Percentiles rank a stretch among this genome's conserved stretches.
phyloP scores from a whole-genome alignment of 352 stramenopile species.

The Phytophthora cactorum region DNA sequence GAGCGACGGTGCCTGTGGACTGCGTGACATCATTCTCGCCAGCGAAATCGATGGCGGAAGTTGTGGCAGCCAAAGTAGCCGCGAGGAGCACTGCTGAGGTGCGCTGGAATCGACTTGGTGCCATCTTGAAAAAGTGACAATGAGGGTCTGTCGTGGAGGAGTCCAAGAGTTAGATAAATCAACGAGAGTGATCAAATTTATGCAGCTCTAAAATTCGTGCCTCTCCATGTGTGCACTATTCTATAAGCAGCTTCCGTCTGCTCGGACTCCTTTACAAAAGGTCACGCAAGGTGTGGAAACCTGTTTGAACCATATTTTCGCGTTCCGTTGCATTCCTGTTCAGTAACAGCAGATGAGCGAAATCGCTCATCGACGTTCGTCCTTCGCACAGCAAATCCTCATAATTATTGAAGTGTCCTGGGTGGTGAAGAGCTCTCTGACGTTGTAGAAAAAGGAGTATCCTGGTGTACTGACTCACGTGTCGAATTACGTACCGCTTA shows the following conservation, averaged over 20 bases:
- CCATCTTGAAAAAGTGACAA: constrained; percentile 24
- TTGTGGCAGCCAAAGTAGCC: constrained; percentile 11
- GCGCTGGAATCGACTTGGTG: constrained; percentile 19
- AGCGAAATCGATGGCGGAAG: constrained; percentile 21
- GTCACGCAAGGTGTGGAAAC: background rate
- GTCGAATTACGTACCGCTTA: constrained; percentile 1
- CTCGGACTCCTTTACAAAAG: background rate
- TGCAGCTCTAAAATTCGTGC: background rate
- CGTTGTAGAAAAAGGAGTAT: constrained; percentile 7
- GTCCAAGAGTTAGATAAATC: too few relatives aligned
- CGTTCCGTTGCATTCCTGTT: background rate
- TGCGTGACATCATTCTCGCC: constrained; percentile 23
- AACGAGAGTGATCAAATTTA: background rate
- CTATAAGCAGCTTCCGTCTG: background rate
- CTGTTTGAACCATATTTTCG: background rate
- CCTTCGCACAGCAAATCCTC: constrained; percentile 4
- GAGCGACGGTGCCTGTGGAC: constrained; percentile 15
- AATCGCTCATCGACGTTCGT: background rate
- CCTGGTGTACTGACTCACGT: constrained; percentile 7
- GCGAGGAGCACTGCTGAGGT: constrained; percentile 20
- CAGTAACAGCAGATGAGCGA: constrained; percentile 7
- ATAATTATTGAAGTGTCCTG: background rate
- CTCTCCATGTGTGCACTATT: background rate
- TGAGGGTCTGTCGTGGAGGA: background rate
- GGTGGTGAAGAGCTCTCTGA: constrained; percentile 1